Conservation (phyloP, 371 early-diverging fungal genomes). For the Batrachochytrium dendrobatidis region DNA sequence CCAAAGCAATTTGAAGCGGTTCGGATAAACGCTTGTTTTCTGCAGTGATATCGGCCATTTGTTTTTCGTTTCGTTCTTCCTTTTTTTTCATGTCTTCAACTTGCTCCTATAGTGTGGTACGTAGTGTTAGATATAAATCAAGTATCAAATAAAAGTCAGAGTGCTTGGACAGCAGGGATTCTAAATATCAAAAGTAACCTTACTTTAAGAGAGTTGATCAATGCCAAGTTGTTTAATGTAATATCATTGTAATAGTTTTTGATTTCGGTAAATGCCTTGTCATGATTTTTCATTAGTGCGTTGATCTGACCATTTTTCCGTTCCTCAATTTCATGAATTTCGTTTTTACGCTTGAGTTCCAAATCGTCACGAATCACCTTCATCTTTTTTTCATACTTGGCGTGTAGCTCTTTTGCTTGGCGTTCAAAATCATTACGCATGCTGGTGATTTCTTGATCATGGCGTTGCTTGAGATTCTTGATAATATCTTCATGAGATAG, state of each 20-base stretch:
- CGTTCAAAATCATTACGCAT: conserved; percentile 47
- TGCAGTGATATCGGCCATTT: conserved; percentile 51
- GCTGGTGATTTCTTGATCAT: conserved; percentile 44
- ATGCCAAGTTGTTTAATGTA: conserved; percentile 51
- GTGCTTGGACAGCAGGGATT: not conserved
- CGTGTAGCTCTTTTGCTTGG: conserved; percentile 43
- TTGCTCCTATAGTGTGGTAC: conserved; percentile 41
- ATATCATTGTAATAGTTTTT: conserved; percentile 61
- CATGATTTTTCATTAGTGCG: conserved; percentile 54
- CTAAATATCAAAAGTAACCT: not conserved
- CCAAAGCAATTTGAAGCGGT: conserved; percentile 48
- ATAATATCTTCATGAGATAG: conserved; percentile 50
- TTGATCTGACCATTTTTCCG: conserved; percentile 56
- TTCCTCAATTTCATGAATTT: conserved; percentile 57
- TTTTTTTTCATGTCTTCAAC: conserved; percentile 58
- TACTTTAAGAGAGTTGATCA: conserved; percentile 53
- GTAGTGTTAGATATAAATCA: not conserved
- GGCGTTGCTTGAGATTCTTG: conserved; percentile 39
- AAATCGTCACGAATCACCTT: conserved; percentile 48
- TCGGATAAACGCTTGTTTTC: conserved; percentile 56
- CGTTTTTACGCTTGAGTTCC: conserved; percentile 50
- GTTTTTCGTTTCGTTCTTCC: conserved; percentile 55
- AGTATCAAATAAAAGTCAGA: not conserved
- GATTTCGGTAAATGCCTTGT: conserved; percentile 55
- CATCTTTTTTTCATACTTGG: conserved; percentile 50